phyloP scores from a whole-genome alignment of 768 basidiomycete genomes.

The Lentinula detonsa region DNA sequence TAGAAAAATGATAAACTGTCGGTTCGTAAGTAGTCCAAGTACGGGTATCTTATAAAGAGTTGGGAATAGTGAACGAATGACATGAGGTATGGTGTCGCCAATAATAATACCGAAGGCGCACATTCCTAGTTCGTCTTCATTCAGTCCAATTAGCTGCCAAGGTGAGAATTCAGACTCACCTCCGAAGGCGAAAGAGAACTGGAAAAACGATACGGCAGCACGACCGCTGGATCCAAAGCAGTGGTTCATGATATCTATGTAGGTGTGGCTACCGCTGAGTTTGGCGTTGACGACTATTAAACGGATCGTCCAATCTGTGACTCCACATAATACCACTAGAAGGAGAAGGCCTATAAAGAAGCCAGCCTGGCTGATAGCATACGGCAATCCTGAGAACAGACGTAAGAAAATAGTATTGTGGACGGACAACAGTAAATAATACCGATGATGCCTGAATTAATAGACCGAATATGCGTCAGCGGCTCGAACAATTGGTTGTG shows the following conservation, averaged over 20 bases:
- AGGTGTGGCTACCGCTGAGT: constrained; percentile 85
- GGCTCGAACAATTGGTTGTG: neutral
- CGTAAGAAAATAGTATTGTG: constrained; percentile 8
- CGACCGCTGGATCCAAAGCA: constrained; percentile 92
- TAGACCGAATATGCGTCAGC: constrained; percentile 11
- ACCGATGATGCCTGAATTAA: constrained; percentile 65
- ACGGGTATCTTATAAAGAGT: constrained; percentile 59
- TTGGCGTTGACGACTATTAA: constrained; percentile 96
- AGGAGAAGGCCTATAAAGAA: constrained; percentile 86
- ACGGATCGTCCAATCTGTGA: constrained; percentile 98
- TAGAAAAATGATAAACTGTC: constrained; percentile 83
- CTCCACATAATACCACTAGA: constrained; percentile 67
- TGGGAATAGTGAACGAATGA: constrained; percentile 84
- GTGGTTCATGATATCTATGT: constrained; percentile 91
- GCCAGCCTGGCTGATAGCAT: constrained; percentile 91
- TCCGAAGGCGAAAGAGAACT: constrained; percentile 96
- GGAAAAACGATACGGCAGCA: constrained; percentile 93
- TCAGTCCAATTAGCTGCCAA: neutral
- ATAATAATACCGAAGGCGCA: constrained; percentile 98
- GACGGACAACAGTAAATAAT: constrained; percentile 14
- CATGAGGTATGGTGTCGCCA: constrained; percentile 95
- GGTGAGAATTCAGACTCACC: constrained; percentile 38
- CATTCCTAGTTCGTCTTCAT: constrained; percentile 59
- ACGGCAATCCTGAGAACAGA: constrained; percentile 67
- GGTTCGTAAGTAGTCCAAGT: constrained; percentile 72